These are phyloP conservation scores for Catharanthus roseus DNA, from an alignment of 257 asterid genomes.

Conservation along the genomic window DNA sequence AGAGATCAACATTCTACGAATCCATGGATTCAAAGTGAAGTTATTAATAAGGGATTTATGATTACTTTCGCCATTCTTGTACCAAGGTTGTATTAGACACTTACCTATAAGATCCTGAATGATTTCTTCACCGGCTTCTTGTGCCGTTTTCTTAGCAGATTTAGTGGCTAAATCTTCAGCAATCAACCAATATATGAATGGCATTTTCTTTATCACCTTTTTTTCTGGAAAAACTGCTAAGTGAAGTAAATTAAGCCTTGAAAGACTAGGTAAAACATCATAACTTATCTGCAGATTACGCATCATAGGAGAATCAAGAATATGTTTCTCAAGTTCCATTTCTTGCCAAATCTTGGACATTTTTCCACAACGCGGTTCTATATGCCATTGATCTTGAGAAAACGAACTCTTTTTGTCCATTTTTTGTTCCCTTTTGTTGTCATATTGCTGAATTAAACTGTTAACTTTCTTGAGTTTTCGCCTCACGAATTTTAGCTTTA, in stretches of 20 bases:
- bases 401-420: neutral
- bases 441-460: neutral
- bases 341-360: neutral
- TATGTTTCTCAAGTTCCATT: neutral
- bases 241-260: slow-evolving; percentile 5
- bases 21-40: slow-evolving; percentile 12
- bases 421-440: neutral
- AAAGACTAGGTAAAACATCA: neutral
- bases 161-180: slow-evolving; percentile 6
- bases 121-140: neutral
- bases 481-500: neutral
- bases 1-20: slow-evolving; percentile 7
- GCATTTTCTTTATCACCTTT: slow-evolving; percentile 6
- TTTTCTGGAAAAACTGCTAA: slow-evolving; percentile 13
- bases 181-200: slow-evolving; percentile 16
- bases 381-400: neutral
- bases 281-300: neutral
- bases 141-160: neutral
- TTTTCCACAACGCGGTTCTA: too few relatives aligned
- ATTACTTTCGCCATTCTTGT: neutral
- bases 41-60: neutral
- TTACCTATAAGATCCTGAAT: neutral
- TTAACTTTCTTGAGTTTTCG: neutral
- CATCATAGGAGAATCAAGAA: slow-evolving; percentile 3
- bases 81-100: slow-evolving; percentile 1